phyloP scores from a whole-genome alignment of 1,139 yeast species.

The Yamadazyma pseudoaaseri region DNA sequence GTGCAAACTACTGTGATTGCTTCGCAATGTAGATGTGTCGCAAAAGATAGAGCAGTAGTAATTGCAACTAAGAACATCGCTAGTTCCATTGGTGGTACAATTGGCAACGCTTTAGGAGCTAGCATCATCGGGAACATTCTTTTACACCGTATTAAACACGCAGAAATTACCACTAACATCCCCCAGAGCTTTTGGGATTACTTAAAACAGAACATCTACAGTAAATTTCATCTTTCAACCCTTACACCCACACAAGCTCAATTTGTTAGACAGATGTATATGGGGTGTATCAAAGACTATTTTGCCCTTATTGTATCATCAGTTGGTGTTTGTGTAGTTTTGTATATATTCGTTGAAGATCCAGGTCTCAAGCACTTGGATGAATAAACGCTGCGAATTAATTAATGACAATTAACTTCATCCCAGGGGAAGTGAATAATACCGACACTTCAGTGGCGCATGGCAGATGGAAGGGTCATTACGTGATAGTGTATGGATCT shows the following conservation, averaged over 20 bases:
- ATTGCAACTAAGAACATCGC: constrained; percentile 54
- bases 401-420: constrained; percentile 63
- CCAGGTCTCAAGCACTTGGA: constrained; percentile 42
- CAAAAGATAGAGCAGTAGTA: constrained; percentile 55
- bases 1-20: constrained; percentile 51
- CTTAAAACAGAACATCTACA: constrained; percentile 19
- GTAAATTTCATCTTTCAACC: constrained; percentile 14
- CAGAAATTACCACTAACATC: constrained; percentile 7
- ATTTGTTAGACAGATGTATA: constrained; percentile 28
- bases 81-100: constrained; percentile 56
- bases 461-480: constrained; percentile 65
- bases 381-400: constrained; percentile 16
- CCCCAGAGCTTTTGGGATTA: constrained; percentile 16
- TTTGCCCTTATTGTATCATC: constrained; percentile 42
- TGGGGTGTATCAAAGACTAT: constrained; percentile 34
- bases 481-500: constrained; percentile 74
- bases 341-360: constrained; percentile 37
- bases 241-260: constrained; percentile 21
- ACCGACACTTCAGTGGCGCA: constrained; percentile 57
- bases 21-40: constrained; percentile 50
- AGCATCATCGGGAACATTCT: constrained; percentile 24
- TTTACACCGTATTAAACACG: constrained; percentile 11
- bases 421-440: constrained; percentile 83
- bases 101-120: constrained; percentile 29
- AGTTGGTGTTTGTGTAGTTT: constrained; percentile 36